These are phyloP conservation scores for Strobilomyces confusus DNA, from an alignment of 768 basidiomycete genomes.

Conservation along the genomic window DNA sequence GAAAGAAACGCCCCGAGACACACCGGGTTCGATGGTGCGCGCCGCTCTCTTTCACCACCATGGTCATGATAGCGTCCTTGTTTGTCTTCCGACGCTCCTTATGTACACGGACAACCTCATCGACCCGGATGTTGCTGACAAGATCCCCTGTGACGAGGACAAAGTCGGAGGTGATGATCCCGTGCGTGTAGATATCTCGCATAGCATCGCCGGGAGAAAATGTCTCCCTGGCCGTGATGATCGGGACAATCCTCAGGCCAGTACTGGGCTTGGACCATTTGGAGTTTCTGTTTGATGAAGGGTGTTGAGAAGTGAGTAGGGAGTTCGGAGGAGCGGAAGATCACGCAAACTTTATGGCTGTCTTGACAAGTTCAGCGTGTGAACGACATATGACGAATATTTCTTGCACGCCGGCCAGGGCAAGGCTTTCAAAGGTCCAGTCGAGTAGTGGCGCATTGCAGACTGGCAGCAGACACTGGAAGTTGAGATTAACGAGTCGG, in stretches of 20 bases:
- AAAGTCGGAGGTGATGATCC: slow-evolving; percentile 87
- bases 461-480: slow-evolving; percentile 85
- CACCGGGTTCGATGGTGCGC: slow-evolving; percentile 70
- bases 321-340: slow-evolving; percentile 9
- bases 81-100: slow-evolving; percentile 82
- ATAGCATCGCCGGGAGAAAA: slow-evolving; percentile 89
- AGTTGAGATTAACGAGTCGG: slow-evolving; percentile 17
- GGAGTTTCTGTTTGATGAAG: slow-evolving; percentile 51
- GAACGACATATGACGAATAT: slow-evolving; percentile 94
- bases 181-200: slow-evolving; percentile 90
- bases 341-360: slow-evolving; percentile 68
- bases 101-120: slow-evolving; percentile 85
- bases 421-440: slow-evolving; percentile 95
- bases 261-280: slow-evolving; percentile 81
- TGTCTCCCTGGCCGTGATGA: slow-evolving; percentile 81
- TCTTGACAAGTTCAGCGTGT: slow-evolving; percentile 81
- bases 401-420: slow-evolving; percentile 93
- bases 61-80: slow-evolving; percentile 95
- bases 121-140: slow-evolving; percentile 89
- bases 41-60: slow-evolving; percentile 83
- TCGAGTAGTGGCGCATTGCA: slow-evolving; percentile 91
- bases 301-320: slow-evolving; percentile 7
- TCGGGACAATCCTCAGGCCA: slow-evolving; percentile 79
- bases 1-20: slow-evolving; percentile 18
- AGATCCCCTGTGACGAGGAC: slow-evolving; percentile 89